These are phyloP conservation scores for Stemphylium vesicarium DNA, from an alignment of 2,329 filamentous ascomycete genomes.

Conservation along the genomic window DNA sequence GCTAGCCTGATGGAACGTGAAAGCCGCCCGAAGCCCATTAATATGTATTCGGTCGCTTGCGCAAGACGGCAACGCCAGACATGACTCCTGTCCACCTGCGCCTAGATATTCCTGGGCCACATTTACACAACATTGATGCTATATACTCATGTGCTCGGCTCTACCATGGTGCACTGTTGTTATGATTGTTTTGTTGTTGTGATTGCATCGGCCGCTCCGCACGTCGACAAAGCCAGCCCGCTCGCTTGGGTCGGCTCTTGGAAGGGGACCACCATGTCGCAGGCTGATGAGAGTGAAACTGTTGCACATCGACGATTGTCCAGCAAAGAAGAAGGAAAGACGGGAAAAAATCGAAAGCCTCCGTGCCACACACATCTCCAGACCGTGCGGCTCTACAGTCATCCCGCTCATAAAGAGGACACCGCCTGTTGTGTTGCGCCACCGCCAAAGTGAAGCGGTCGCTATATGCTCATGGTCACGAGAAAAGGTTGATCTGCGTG, in stretches of 20 bases:
- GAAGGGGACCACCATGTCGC: conserved; percentile 12
- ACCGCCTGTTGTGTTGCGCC: neutral
- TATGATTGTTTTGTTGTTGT: too few relatives aligned
- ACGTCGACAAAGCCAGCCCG: too few relatives aligned
- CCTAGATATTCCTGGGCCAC: too few relatives aligned
- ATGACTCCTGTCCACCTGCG: too few relatives aligned
- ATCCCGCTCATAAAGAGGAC: neutral
- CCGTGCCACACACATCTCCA: neutral
- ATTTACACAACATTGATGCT: too few relatives aligned
- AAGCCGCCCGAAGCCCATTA: conserved; percentile 32
- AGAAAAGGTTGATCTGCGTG: neutral
- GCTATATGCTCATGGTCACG: neutral
- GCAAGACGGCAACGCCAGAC: neutral
- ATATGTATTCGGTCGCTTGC: conserved; percentile 31
- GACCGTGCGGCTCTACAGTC: conserved; percentile 7
- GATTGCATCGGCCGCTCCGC: too few relatives aligned
- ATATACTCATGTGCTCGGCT: too few relatives aligned
- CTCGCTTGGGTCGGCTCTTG: neutral
- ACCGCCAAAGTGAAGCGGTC: conserved; percentile 7
- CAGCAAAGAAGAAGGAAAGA: neutral
- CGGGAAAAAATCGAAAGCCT: neutral
- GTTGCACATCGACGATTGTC: neutral
- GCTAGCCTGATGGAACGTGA: conserved; percentile 27
- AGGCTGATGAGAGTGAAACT: conserved; percentile 18
- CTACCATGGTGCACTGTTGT: too few relatives aligned